Evolutionary conservation across 768 basidiomycete genomes (phyloP).

Genomic region (Auricularia heimuer): DNA sequence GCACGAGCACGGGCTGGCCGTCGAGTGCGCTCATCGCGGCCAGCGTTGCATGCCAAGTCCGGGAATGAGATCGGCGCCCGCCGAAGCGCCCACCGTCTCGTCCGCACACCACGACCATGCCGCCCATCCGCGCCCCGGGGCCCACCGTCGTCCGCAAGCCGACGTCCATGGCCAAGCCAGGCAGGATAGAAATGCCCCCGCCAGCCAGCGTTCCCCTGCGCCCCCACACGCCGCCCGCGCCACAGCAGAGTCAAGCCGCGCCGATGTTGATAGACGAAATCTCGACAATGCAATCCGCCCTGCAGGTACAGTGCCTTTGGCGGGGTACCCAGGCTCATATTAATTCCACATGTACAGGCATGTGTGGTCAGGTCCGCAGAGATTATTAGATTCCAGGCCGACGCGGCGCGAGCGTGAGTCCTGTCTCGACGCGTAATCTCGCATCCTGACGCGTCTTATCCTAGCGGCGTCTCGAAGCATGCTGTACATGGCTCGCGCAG

Average conservation of each 20-base stretch:
- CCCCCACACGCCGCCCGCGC: constrained; percentile 22
- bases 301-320: constrained; percentile 37
- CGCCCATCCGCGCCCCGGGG: no score
- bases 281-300: constrained; percentile 41
- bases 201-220: constrained; percentile 14
- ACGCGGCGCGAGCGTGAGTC: constrained; percentile 53
- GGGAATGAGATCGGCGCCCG: constrained; percentile 3
- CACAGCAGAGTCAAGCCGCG: constrained; percentile 24
- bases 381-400: constrained; percentile 59
- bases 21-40: not conserved
- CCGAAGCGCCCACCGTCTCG: constrained; percentile 9
- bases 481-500: constrained; percentile 55
- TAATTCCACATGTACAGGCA: constrained; percentile 27
- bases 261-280: constrained; percentile 56
- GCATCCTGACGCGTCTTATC: not conserved
- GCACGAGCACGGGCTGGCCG: constrained; percentile 28
- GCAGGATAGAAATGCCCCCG: constrained; percentile 41
- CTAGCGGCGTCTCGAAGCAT: constrained; percentile 49
- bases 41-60: not conserved
- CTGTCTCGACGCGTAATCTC: not conserved
- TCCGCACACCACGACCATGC: not conserved
- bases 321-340: not conserved
- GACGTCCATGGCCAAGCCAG: constrained; percentile 1
- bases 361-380: constrained; percentile 63
- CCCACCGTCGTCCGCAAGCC: no score